Percentiles rank a stretch among this genome's conserved stretches.
Conservation (phyloP, 306 rosid genomes). For the Clitoria ternatea region DNA sequence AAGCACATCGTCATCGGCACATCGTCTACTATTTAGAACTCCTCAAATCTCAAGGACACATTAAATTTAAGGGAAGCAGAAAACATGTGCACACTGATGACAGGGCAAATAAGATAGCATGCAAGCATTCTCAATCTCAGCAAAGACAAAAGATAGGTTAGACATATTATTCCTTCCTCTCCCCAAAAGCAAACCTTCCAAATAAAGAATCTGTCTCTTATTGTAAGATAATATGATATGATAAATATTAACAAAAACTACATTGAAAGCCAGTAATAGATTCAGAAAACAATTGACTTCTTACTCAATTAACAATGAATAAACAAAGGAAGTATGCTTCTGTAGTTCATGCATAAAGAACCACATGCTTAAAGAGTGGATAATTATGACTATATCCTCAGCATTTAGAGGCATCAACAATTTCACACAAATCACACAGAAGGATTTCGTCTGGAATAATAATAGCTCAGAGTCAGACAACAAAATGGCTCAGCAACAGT, state of each 20-base stretch:
- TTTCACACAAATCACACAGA: not conserved
- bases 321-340: not conserved
- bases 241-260: not conserved
- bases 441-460: not conserved
- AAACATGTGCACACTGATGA: not conserved
- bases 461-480: not conserved
- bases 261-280: not conserved
- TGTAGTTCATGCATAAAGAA: not conserved
- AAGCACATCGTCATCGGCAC: not conserved
- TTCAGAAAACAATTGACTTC: not conserved
- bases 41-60: not conserved
- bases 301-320: not conserved
- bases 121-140: not conserved
- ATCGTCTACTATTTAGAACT: not conserved
- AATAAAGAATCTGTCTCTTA: slow-evolving; percentile 7
- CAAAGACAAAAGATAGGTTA: not conserved
- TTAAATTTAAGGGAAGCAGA: not conserved
- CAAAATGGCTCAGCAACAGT: slow-evolving; percentile 11
- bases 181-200: not conserved
- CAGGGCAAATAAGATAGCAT: not conserved
- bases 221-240: not conserved
- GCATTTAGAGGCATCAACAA: not conserved
- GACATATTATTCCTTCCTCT: not conserved
- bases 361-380: not conserved
- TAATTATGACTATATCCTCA: not conserved